phyloP scores from a whole-genome alignment of 805 yeast species.

The Metschnikowia peoriensis region DNA sequence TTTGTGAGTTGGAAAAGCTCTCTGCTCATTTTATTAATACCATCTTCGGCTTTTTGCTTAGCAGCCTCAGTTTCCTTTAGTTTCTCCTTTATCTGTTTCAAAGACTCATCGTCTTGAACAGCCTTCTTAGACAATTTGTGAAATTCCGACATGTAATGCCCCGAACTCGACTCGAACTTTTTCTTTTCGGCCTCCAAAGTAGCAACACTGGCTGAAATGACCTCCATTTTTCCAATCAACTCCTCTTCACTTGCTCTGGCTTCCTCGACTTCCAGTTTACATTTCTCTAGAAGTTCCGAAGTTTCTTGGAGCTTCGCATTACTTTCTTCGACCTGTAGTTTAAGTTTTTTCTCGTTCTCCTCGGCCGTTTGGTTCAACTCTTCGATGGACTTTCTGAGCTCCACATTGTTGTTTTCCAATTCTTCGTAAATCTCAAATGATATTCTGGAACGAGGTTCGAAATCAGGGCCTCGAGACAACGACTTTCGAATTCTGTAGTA shows the following conservation, averaged over 20 bases:
- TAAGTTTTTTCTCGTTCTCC: conserved; percentile 21
- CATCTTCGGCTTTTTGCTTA: conserved; percentile 73
- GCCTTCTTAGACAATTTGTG: conserved; percentile 30
- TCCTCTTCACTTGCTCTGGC: conserved; percentile 22
- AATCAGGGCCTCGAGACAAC: conserved; percentile 67
- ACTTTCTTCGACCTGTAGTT: conserved; percentile 16
- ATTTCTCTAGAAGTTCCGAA: conserved; percentile 16
- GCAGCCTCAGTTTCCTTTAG: conserved; percentile 35
- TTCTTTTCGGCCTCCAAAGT: conserved; percentile 30
- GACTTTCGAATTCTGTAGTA: conserved; percentile 65
- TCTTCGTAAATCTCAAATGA: conserved; percentile 60
- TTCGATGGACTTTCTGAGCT: conserved; percentile 24
- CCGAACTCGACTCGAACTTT: conserved; percentile 29
- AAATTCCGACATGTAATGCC: conserved; percentile 29
- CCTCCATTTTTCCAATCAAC: conserved; percentile 21
- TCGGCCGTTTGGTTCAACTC: conserved; percentile 20
- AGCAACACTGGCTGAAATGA: conserved; percentile 21
- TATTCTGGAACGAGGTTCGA: conserved; percentile 66
- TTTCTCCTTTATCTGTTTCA: conserved; percentile 31
- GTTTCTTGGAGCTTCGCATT: conserved; percentile 21
- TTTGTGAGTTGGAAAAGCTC: conserved; percentile 69
- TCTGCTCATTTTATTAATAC: conserved; percentile 85
- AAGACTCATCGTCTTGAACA: conserved; percentile 22
- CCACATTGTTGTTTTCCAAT: conserved; percentile 36
- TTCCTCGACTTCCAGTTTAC: conserved; percentile 19